Evolutionary conservation across 2,329 filamentous ascomycete species (phyloP).

Genomic region (Aspergillus proliferans): DNA sequence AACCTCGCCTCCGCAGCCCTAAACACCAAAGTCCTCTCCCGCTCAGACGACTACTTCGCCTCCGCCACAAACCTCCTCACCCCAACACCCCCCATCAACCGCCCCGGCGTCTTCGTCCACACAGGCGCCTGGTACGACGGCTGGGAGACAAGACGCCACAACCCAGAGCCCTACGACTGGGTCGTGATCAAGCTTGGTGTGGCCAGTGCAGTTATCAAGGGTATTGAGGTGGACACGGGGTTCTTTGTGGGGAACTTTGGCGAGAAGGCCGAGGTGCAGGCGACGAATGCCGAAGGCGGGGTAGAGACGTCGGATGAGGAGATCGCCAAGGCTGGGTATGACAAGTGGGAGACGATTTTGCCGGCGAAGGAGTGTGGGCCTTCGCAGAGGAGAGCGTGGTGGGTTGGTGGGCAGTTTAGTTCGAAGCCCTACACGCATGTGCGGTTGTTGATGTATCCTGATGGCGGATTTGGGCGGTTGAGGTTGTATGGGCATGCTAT

Average conservation of each 20-base stretch:
- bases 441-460: constrained; percentile 40
- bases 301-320: constrained; percentile 18
- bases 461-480: constrained; percentile 40
- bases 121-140: constrained; percentile 60
- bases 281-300: constrained; percentile 17
- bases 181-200: constrained; percentile 55
- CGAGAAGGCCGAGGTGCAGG: constrained; percentile 38
- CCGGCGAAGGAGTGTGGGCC: constrained; percentile 35
- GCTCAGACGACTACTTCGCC: constrained; percentile 58
- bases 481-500: constrained; percentile 39
- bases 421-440: constrained; percentile 38
- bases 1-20: constrained; percentile 42
- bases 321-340: constrained; percentile 27
- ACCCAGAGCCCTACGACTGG: constrained; percentile 53
- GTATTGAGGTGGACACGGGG: constrained; percentile 41
- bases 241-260: constrained; percentile 43
- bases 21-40: constrained; percentile 50
- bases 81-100: constrained; percentile 50
- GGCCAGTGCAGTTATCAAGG: constrained; percentile 32
- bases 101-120: constrained; percentile 53
- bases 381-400: constrained; percentile 39
- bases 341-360: constrained; percentile 35
- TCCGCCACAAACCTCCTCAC: constrained; percentile 54
- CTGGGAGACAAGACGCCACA: constrained; percentile 59
- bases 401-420: constrained; percentile 19